These are phyloP conservation scores for Claviceps paspali DNA, from an alignment of 2,329 filamentous ascomycete species.

Conservation along the genomic window DNA sequence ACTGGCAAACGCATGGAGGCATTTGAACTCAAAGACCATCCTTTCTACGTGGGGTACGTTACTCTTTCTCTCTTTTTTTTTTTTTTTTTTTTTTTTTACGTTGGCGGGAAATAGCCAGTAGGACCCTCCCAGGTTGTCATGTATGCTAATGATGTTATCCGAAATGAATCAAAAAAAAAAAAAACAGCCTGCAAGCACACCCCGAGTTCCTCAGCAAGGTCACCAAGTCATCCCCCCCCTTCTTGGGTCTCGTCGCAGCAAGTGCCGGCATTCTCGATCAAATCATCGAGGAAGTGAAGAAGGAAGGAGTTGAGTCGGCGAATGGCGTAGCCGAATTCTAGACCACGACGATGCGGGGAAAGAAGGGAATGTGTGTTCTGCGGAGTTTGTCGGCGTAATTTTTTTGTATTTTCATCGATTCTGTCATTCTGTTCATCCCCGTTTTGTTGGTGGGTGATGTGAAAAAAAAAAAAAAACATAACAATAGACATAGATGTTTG, in stretches of 20 bases:
- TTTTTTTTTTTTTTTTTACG: too few species aligned
- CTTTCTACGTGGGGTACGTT: constrained; percentile 50
- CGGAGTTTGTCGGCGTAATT: too few species aligned
- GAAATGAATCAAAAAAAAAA: neutral
- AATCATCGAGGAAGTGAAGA: constrained; percentile 11
- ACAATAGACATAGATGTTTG: too few species aligned
- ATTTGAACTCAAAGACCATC: constrained; percentile 68
- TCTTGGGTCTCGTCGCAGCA: constrained; percentile 74
- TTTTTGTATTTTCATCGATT: too few species aligned
- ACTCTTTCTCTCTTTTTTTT: too few species aligned
- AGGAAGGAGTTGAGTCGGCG: neutral
- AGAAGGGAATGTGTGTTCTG: too few species aligned
- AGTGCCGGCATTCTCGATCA: constrained; percentile 49
- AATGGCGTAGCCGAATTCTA: constrained; percentile 3
- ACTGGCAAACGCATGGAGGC: constrained; percentile 69
- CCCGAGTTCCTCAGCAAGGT: constrained; percentile 63
- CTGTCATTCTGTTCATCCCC: too few species aligned
- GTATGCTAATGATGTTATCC: too few species aligned
- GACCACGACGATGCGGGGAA: neutral
- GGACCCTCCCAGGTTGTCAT: too few species aligned
- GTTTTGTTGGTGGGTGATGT: too few species aligned
- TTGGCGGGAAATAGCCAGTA: neutral
- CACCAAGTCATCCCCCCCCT: constrained; percentile 30
- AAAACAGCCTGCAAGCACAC: constrained; percentile 59
- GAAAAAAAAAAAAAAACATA: too few species aligned